Evolutionary conservation across 2,329 filamentous ascomycete genomes (phyloP).

Genomic region (Penicillium sp.): DNA sequence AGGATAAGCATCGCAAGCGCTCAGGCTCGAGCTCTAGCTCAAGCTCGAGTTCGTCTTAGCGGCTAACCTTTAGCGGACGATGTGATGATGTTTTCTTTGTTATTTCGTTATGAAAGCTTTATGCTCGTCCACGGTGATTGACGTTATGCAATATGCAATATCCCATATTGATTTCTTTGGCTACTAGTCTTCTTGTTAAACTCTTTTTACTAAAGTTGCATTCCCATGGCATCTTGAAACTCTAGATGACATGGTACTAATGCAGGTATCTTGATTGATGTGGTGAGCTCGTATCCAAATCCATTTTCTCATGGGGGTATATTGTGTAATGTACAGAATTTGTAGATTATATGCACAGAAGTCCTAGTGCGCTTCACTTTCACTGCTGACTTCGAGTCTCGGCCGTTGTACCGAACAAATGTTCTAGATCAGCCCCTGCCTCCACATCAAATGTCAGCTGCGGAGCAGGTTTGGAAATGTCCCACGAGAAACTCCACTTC

Average conservation of each 20-base stretch:
- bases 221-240: too few relatives aligned
- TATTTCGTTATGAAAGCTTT: neutral
- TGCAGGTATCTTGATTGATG: too few relatives aligned
- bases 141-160: too few relatives aligned
- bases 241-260: too few relatives aligned
- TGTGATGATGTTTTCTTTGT: neutral
- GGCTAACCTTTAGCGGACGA: neutral
- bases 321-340: too few relatives aligned
- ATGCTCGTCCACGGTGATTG: too few relatives aligned
- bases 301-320: too few relatives aligned
- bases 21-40: conserved; percentile 18
- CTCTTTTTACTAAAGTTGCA: too few relatives aligned
- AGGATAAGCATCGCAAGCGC: conserved; percentile 17
- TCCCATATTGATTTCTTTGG: too few relatives aligned
- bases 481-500: conserved; percentile 30
- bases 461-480: conserved; percentile 16
- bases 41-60: conserved; percentile 1
- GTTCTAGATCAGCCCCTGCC: conserved; percentile 5
- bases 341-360: neutral
- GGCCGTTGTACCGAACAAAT: conserved; percentile 8
- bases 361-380: neutral
- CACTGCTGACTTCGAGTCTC: neutral
- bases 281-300: too few relatives aligned
- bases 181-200: too few relatives aligned
- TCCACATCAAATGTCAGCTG: conserved; percentile 10